phyloP scores from a whole-genome alignment of 83 land plant genomes.

The Thuja plicata region DNA sequence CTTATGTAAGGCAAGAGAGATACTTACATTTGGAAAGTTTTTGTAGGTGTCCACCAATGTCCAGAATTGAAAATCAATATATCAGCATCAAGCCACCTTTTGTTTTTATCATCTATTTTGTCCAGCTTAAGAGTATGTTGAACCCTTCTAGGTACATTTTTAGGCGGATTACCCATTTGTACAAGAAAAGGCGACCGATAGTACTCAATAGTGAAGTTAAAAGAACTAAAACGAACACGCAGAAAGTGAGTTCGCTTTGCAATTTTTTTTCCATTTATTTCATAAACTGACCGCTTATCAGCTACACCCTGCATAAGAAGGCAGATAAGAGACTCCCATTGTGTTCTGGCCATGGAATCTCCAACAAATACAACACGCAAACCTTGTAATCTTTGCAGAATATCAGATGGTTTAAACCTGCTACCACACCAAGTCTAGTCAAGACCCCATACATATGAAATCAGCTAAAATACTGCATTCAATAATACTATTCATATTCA shows the following conservation, averaged over 20 bases:
- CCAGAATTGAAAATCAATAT: constrained; percentile 77
- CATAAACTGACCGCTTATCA: constrained; percentile 66
- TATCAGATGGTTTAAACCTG: constrained; percentile 33
- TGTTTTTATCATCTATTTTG: constrained; percentile 40
- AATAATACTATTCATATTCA: not conserved
- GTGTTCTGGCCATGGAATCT: constrained; percentile 69
- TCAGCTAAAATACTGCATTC: not conserved
- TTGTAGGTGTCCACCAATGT: constrained; percentile 77
- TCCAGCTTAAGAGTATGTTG: constrained; percentile 48
- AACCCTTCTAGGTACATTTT: constrained; percentile 54
- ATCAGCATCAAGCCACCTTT: constrained; percentile 69
- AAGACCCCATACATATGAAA: not conserved
- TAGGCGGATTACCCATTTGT: constrained; percentile 45
- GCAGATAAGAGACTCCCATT: constrained; percentile 82
- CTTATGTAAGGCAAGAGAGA: too few relatives aligned
- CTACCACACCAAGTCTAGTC: not conserved
- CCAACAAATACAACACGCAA: constrained; percentile 71
- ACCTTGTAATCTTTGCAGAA: constrained; percentile 51
- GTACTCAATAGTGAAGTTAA: constrained; percentile 60
- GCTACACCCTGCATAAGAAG: constrained; percentile 70
- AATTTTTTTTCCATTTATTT: constrained; percentile 63
- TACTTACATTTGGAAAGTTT: constrained; percentile 62
- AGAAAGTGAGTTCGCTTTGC: constrained; percentile 54
- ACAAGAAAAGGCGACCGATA: constrained; percentile 78
- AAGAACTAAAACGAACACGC: constrained; percentile 54